These are phyloP conservation scores for Amauroascus verrucosus DNA, from an alignment of 2,329 filamentous ascomycete species.

Conservation along the genomic window DNA sequence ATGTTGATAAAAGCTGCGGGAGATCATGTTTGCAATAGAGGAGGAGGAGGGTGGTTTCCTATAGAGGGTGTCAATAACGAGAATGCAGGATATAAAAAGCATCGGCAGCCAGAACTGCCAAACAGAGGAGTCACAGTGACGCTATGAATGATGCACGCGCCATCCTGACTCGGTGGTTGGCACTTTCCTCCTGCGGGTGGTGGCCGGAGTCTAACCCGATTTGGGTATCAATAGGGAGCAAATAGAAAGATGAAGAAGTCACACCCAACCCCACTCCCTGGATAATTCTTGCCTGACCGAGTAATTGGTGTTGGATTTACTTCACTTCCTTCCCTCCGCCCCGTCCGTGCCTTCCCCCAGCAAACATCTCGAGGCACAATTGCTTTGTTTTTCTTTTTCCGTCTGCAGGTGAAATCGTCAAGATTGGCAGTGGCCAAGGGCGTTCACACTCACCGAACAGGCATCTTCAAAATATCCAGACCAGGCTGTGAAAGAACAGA, in stretches of 20 bases:
- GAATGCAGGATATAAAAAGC: constrained; percentile 3
- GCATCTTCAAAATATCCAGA: no score
- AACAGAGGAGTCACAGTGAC: not conserved
- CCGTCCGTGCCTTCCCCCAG: constrained; percentile 1
- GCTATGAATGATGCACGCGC: not conserved
- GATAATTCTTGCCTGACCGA: no score
- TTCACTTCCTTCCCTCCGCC: no score
- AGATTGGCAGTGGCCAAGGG: not conserved
- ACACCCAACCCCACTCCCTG: no score
- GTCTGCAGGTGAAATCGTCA: not conserved
- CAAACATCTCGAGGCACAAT: constrained; percentile 7
- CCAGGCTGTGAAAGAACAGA: no score
- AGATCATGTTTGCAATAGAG: no score
- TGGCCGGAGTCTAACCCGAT: constrained; percentile 13
- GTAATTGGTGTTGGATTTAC: no score
- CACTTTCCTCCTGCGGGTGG: constrained; percentile 6
- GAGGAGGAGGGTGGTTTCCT: constrained; percentile 6
- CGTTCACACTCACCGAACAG: not conserved
- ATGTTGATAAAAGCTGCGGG: constrained; percentile 7
- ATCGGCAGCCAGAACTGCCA: not conserved
- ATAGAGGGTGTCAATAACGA: constrained; percentile 21
- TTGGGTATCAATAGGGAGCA: constrained; percentile 16
- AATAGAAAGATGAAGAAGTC: constrained; percentile 2
- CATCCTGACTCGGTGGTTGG: not conserved
- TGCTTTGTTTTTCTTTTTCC: not conserved